Conservation (phyloP, 1,284 basidiomycete species). For the Erythrobasidium hasegawianum region DNA sequence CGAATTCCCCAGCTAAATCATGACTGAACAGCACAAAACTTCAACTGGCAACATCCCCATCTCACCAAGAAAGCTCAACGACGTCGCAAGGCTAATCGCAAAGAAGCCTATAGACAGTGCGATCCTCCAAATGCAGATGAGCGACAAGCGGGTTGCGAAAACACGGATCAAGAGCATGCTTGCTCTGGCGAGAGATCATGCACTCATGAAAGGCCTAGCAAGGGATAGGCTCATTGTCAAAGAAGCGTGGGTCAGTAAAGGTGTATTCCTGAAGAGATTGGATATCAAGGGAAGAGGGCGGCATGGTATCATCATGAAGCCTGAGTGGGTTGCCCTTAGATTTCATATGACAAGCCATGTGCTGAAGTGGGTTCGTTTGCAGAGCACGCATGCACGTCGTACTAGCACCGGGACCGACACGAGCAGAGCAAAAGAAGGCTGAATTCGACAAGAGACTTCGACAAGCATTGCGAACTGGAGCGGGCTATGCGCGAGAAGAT, state of each 20-base stretch:
- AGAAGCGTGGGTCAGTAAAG: slow-evolving; percentile 94
- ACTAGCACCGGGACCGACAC: slow-evolving; percentile 18
- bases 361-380: slow-evolving; percentile 54
- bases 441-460: slow-evolving; percentile 22
- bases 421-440: slow-evolving; percentile 18
- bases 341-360: slow-evolving; percentile 77
- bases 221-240: slow-evolving; percentile 74
- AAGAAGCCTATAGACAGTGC: slow-evolving; percentile 88
- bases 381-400: slow-evolving; percentile 29
- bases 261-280: slow-evolving; percentile 63
- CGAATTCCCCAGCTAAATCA: neutral
- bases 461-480: slow-evolving; percentile 13
- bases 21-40: slow-evolving; percentile 67
- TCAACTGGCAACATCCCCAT: slow-evolving; percentile 89
- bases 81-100: slow-evolving; percentile 78
- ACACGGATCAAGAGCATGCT: slow-evolving; percentile 83
- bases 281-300: slow-evolving; percentile 83
- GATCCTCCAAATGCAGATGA: slow-evolving; percentile 94
- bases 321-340: slow-evolving; percentile 69
- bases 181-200: slow-evolving; percentile 80
- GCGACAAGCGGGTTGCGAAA: slow-evolving; percentile 77
- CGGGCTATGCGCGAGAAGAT: slow-evolving; percentile 26
- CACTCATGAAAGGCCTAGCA: slow-evolving; percentile 70
- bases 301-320: slow-evolving; percentile 73
- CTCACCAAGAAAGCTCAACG: slow-evolving; percentile 85